phyloP scores from a whole-genome alignment of 2,329 filamentous ascomycete genomes.

The Fusarium hainanense region DNA sequence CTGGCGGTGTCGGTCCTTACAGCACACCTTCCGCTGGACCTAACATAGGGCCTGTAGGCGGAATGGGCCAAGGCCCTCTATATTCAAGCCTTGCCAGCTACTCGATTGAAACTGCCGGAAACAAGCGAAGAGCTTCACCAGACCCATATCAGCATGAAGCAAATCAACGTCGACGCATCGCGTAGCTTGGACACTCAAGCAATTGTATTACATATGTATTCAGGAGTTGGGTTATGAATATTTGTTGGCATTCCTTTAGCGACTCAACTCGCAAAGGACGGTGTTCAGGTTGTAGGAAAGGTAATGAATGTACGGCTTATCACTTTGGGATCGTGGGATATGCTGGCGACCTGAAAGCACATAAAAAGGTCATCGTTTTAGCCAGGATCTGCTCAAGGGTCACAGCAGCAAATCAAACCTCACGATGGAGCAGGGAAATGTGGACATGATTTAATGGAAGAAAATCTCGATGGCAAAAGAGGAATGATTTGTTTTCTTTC shows the following conservation, averaged over 20 bases:
- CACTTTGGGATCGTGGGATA: conserved; percentile 7
- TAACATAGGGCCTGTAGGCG: conserved; percentile 47
- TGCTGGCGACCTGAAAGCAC: neutral
- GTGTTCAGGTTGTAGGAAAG: conserved; percentile 14
- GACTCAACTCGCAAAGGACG: conserved; percentile 17
- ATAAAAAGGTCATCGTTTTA: neutral
- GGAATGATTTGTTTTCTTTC: conserved; percentile 21
- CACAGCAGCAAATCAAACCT: conserved; percentile 32
- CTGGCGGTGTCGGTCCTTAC: conserved; percentile 71
- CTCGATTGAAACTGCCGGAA: conserved; percentile 54
- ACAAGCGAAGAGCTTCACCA: conserved; percentile 64
- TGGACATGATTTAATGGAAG: conserved; percentile 32
- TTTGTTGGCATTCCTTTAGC: conserved; percentile 18
- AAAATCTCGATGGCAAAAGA: conserved; percentile 35
- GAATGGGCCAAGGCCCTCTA: conserved; percentile 51
- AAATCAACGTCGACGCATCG: conserved; percentile 55
- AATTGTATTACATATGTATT: conserved; percentile 19
- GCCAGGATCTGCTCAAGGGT: neutral
- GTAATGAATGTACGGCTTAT: conserved; percentile 28
- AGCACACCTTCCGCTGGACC: conserved; percentile 59
- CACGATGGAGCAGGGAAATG: conserved; percentile 35
- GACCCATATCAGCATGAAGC: conserved; percentile 59
- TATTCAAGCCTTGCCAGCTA: conserved; percentile 51
- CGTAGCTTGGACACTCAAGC: conserved; percentile 29
- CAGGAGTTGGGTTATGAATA: conserved; percentile 29